Conservation (phyloP, 2,329 filamentous ascomycete species). For the Aspergillus fumigatus region DNA sequence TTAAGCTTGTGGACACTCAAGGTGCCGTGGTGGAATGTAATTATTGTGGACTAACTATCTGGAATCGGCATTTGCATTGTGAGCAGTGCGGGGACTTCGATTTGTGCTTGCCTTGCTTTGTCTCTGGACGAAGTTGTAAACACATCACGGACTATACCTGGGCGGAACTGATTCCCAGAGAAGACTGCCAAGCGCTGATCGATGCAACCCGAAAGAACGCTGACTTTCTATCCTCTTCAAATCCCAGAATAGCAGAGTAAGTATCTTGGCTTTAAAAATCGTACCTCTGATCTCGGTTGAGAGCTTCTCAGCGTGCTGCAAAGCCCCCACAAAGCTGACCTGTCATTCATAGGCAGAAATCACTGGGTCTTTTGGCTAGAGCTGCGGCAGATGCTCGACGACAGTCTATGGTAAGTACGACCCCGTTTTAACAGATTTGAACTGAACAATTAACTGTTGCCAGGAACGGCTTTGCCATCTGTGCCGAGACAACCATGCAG, state of each 20-base stretch:
- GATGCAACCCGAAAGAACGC: neutral
- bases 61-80: conserved; percentile 37
- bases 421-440: neutral
- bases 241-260: conserved; percentile 5
- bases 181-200: conserved; percentile 23
- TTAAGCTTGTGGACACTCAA: conserved; percentile 27
- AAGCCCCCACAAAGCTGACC: neutral
- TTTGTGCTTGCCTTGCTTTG: conserved; percentile 32
- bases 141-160: conserved; percentile 29
- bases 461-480: conserved; percentile 33
- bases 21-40: conserved; percentile 33
- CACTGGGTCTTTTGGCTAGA: conserved; percentile 21
- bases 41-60: conserved; percentile 35
- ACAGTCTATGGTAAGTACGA: conserved; percentile 16
- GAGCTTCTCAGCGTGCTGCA: neutral
- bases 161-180: conserved; percentile 29
- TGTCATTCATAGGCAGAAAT: conserved; percentile 3
- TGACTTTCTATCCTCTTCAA: neutral
- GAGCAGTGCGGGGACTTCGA: conserved; percentile 34
- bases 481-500: conserved; percentile 32
- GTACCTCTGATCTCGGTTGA: neutral
- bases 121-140: conserved; percentile 34
- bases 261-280: neutral
- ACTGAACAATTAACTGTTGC: neutral
- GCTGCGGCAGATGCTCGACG: conserved; percentile 20